Evolutionary conservation across 1,284 basidiomycete genomes (phyloP), one percentile per base, ranked within the genome.

Genomic region (Sporisorium exsertum): DNA sequence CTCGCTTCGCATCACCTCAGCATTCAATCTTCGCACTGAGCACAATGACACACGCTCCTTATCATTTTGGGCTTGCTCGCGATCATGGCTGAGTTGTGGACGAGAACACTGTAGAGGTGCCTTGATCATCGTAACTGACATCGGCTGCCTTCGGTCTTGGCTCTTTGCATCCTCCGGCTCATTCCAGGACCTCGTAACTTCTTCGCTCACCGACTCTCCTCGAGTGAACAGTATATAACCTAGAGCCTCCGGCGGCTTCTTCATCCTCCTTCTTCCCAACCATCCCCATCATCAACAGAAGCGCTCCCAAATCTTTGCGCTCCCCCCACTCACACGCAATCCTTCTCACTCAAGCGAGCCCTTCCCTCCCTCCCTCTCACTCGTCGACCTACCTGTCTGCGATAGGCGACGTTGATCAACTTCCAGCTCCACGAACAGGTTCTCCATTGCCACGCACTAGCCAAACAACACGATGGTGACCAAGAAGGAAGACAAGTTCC

Each of bases 401-500:
- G 61, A 63, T 72, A 72, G 64, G 70, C 64, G 64, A 60, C 64
- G 22, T 5, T 16, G 67, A 46, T 53, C 40, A 35, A 5, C 5
- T n/a, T 20, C 24, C 26, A 20, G 29, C 18, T 40, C 27, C 18
- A 29, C 33, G 18, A 49, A 26, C 22, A 18, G 27, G 8, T 35
- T 5, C 35, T 8, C 3, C 37, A 40, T 12, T 29, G n/a, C n/a
- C n/a, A n/a, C n/a, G n/a, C n/a, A 12, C n/a, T 13, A 7, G 32
- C 3, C 47, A 3, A 26, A 8, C 47, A 29, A 10, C 61, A 69
- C 37, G 20, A 74, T 74, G 72, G 64, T 71, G 12, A 51, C 66
- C 43, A 67, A 64, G 52, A 63, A 70, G 47, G 55, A 75, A 35
- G 64, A 75, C 20, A 75, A 61, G 15, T 75, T 75, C 47, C 72